Evolutionary conservation across 2,329 filamentous ascomycete genomes (phyloP).

Genomic region (Akanthomyces muscarius): DNA sequence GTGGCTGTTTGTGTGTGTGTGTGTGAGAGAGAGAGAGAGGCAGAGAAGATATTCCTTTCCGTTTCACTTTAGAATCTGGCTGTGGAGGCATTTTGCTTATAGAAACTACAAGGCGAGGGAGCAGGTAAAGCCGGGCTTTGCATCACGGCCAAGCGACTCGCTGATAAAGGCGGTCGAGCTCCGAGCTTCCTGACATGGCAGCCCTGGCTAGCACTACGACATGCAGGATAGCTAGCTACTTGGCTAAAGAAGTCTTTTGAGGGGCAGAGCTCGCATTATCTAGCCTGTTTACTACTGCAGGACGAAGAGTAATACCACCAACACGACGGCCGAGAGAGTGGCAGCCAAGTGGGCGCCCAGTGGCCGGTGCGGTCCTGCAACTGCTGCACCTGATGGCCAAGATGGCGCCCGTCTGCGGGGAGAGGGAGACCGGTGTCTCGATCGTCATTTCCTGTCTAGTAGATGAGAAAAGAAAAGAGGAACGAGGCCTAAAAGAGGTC

Average conservation of each 20-base stretch:
- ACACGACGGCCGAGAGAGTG: background rate
- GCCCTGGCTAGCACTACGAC: background rate
- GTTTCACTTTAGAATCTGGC: background rate
- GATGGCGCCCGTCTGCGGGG: background rate
- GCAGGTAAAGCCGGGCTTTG: background rate
- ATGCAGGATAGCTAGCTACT: background rate
- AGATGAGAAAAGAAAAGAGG: background rate
- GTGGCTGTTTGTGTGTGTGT: background rate
- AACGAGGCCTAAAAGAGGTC: background rate
- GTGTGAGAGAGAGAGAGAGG: background rate
- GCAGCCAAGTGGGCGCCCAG: background rate
- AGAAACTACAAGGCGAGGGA: background rate
- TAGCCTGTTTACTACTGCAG: background rate
- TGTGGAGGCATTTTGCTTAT: background rate
- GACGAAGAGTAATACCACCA: background rate
- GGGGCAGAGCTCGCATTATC: background rate
- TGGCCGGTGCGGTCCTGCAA: constrained; percentile 12
- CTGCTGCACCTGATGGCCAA: background rate
- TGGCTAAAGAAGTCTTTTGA: background rate
- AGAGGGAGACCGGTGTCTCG: background rate
- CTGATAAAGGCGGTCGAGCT: constrained; percentile 2
- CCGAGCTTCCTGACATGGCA: background rate
- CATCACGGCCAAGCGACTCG: background rate
- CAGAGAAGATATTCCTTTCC: background rate
- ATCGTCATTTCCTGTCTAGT: background rate